Evolutionary conservation across 805 yeast species (phyloP), one percentile per base, ranked within the genome.

Genomic region (Myxozyma neotropica): DNA sequence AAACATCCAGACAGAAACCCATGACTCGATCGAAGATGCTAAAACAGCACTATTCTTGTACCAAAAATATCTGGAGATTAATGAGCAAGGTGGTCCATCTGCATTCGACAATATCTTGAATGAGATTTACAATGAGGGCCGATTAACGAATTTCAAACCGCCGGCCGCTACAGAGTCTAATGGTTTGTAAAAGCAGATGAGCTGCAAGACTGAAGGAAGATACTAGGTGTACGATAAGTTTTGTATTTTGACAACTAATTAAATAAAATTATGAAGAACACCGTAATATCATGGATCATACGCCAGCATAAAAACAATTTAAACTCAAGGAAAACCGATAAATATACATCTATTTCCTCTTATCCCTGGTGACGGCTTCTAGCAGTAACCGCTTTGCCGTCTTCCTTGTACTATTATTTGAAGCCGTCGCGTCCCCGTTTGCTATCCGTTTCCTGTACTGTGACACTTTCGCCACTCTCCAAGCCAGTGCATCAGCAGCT

Each of bases 11-110:
- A 84, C 84, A 2, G 96, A 94, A 1, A 93, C 93, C 70, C 99
- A 94, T 73, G 98, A 95, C 71, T 93, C 98, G 0, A 91, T 94
- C 46, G 99, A 94, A 70, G 99, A 94, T 76, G 97, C 99, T 0
- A 77, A 79, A 57, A 87, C 95, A 10, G 98, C 99, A 0, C 78
- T 94, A 67, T 73, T 82, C 46, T 75, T 94, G 36, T 95, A 89
- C 75, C 82, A 83, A 61, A 84, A 83, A 68, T 93, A 89, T 69
- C 73, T 82, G 68, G 85, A 86, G 64, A 77, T 93, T 64, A 75
- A 77, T 53, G 79, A 77, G 2, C 72, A 74, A 0, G 93, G 88
- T 0, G 66, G 66, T 2, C 58, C 57, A 4, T 55, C 63, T 15
- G 78, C 76, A 29, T 81, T 93, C 58, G 89, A 87, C 44, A 74